These are phyloP conservation scores for Desmodesmus armatus DNA, from an alignment of 139 green algal species.

Conservation along the genomic window DNA sequence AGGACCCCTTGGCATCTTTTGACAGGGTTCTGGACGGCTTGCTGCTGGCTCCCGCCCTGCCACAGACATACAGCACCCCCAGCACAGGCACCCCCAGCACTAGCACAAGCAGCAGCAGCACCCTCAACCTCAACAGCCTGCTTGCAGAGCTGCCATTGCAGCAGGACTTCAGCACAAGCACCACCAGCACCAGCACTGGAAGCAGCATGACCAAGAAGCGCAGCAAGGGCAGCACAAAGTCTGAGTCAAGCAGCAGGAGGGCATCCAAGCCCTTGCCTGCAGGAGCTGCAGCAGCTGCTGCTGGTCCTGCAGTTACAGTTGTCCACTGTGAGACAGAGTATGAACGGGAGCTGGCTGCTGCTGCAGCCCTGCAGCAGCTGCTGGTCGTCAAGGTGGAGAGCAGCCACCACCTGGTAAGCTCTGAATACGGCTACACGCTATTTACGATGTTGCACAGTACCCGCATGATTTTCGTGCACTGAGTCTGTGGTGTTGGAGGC, in stretches of 20 bases:
- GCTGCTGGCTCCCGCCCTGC: slow-evolving; percentile 5
- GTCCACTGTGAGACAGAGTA: slow-evolving; percentile 27
- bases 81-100: neutral
- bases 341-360: slow-evolving; percentile 22
- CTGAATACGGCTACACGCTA: no score
- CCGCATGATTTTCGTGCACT: no score
- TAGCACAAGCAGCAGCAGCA: neutral
- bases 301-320: neutral
- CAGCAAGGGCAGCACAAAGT: neutral
- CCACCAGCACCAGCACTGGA: neutral
- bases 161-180: slow-evolving; percentile 12
- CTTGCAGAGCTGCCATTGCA: neutral
- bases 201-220: neutral
- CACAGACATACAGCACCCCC: neutral
- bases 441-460: no score
- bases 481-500: no score
- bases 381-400: slow-evolving; percentile 35
- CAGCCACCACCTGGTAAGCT: neutral
- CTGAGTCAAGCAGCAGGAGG: neutral
- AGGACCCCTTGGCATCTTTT: neutral
- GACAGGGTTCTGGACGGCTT: slow-evolving; percentile 21
- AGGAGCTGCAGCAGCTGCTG: neutral
- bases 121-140: neutral
- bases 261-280: no score
- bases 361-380: slow-evolving; percentile 23